Conservation (phyloP, 148 eudicot species). For the Vaccinium myrtillus region DNA sequence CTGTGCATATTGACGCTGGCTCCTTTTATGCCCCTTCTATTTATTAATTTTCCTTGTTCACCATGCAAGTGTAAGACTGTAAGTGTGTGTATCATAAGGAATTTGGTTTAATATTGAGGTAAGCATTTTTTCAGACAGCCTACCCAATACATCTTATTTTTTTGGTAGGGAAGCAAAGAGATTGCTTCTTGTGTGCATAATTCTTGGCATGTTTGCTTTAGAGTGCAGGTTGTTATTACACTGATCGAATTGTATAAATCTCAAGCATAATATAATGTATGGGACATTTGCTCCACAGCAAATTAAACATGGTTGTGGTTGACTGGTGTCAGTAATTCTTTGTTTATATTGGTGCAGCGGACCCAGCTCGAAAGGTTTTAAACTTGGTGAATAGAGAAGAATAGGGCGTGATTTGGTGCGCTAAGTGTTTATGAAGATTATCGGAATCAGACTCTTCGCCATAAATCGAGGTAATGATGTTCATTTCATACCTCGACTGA, state of each 20-base stretch:
- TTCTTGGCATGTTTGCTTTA: neutral
- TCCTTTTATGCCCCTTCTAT: neutral
- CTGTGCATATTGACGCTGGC: constrained; percentile 22
- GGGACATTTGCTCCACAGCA: neutral
- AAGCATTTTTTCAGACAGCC: neutral
- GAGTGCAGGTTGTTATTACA: neutral
- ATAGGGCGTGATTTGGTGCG: neutral
- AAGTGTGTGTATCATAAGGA: constrained; percentile 27
- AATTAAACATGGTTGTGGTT: neutral
- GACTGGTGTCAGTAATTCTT: neutral
- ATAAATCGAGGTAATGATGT: neutral
- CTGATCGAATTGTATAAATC: neutral
- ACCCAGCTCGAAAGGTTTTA: neutral
- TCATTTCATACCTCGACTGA: neutral
- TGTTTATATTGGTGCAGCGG: neutral
- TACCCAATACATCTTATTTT: neutral
- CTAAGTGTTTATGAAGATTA: neutral
- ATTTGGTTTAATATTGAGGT: constrained; percentile 21
- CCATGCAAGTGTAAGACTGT: constrained; percentile 24
- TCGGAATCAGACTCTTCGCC: neutral
- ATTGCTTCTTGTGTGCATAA: neutral
- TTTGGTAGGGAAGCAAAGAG: neutral
- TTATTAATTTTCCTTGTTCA: constrained; percentile 17
- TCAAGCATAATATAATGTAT: neutral
- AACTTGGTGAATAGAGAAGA: neutral